Conservation (phyloP, 2,329 filamentous ascomycete species). For the Metarhizium robertsii region DNA sequence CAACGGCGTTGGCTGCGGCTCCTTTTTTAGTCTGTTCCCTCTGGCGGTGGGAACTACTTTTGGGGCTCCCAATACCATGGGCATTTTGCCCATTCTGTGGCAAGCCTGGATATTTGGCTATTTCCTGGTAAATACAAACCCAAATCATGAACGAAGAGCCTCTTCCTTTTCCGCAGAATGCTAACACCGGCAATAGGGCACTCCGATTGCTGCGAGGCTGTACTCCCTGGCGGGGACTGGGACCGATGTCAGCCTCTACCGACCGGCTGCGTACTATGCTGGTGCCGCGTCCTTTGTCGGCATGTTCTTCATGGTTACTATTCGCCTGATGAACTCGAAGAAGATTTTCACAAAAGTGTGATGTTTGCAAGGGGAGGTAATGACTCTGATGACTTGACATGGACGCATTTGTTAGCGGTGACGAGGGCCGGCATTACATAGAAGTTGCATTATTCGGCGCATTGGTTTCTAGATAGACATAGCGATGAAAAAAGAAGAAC, state of each 20-base stretch:
- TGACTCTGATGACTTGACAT: background rate
- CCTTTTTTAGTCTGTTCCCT: conserved; percentile 19
- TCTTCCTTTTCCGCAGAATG: background rate
- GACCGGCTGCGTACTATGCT: conserved; percentile 19
- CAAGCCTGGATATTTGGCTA: conserved; percentile 18
- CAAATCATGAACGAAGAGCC: too few relatives aligned
- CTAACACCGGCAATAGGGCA: conserved; percentile 12
- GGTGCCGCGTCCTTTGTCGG: conserved; percentile 15
- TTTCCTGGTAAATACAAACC: conserved; percentile 11
- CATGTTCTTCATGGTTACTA: conserved; percentile 8
- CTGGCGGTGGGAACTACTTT: conserved; percentile 13
- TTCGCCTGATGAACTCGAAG: conserved; percentile 6
- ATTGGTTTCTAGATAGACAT: background rate
- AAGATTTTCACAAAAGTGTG: conserved; percentile 5
- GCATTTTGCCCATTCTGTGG: conserved; percentile 18
- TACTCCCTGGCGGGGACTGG: conserved; percentile 13
- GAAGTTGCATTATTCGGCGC: background rate
- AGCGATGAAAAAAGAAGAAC: background rate
- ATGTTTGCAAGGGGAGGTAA: background rate
- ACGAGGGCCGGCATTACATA: background rate
- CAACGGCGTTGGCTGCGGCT: conserved; percentile 19
- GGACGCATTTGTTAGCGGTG: background rate
- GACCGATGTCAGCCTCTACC: conserved; percentile 11
- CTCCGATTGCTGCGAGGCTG: conserved; percentile 17
- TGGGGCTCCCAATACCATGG: conserved; percentile 14